A percentile compares a stretch with the other conserved stretches of the same genome.
Evolutionary conservation across 352 stramenopile genomes (phyloP).

Genomic region (Phytophthora cajani): DNA sequence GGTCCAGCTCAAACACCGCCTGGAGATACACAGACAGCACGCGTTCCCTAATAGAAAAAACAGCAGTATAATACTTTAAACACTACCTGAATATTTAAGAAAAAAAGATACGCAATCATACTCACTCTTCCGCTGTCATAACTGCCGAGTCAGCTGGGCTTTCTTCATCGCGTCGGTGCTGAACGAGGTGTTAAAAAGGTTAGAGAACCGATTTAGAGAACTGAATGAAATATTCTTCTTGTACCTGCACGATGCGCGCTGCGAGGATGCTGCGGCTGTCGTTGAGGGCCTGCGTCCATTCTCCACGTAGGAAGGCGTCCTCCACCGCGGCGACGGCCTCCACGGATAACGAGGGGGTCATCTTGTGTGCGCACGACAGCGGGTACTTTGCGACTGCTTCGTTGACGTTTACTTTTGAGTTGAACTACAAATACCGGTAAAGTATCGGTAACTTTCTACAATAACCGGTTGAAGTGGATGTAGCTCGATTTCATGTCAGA

Average conservation of each 20-base stretch:
- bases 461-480: background rate
- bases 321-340: conserved; percentile 48
- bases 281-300: conserved; percentile 60
- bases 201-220: background rate
- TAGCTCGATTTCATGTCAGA: background rate
- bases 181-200: conserved; percentile 5
- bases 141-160: background rate
- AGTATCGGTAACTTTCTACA: background rate
- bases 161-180: conserved; percentile 24
- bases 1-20: conserved; percentile 64
- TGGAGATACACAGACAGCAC: conserved; percentile 75
- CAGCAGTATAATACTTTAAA: conserved; percentile 7
- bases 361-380: background rate
- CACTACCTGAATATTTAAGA: background rate
- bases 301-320: conserved; percentile 62
- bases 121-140: conserved; percentile 35
- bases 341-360: conserved; percentile 12
- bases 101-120: background rate
- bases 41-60: conserved; percentile 45
- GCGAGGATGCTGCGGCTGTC: conserved; percentile 55
- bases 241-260: conserved; percentile 40
- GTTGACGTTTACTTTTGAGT: conserved; percentile 23
- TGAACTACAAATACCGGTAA: conserved; percentile 1
- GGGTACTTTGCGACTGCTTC: conserved; percentile 13
- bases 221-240: background rate